Base-by-base conservation (phyloP, 78 protist genomes). In the Neovahlkampfia damariscottae region DNA sequence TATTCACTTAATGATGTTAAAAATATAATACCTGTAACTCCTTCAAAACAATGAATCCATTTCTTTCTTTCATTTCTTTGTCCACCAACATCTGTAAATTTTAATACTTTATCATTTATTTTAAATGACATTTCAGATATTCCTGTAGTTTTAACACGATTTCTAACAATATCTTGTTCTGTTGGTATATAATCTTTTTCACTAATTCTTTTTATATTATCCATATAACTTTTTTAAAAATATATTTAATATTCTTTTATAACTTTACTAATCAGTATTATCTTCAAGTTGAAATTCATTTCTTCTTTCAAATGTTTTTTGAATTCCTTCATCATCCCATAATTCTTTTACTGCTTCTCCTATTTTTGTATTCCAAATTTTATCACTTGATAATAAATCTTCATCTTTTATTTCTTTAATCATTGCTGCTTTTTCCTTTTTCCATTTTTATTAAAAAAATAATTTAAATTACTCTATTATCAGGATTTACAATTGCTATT, bases 71-170 rank as follows among this genome's bases (percentile, higher is more conserved):
- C 95, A 40, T 79, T 76, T 32, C 96, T 82, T 79, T 94, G 98
- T 28, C 98, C 98, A 38, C 96, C 98, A 6, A 94, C 95, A 50
- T 94, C 98, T 8, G 88, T 83, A 88, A 94, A 72, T 50, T 91
- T 88, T 84, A 84, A 90, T 40, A 19, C 39, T 31, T 36, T 8
- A 71, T 58, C 78, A 0, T 82, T 70, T 58, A 87, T 76, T 9
- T 9, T 29, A 58, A 94, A 94, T 40, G 67, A 69, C 31, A 84
- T 85, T 86, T 91, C 95, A 32, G 82, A 78, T 31, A 95, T 91
- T 19, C 98, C 98, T 19, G 93, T 88, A 27, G 98, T 95, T 76
- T 88, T 86, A 5, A 91, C 91, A 27, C 98, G 86, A 32, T 90
- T 62, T 40, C 89, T 89, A 62, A 95, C 91, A 8, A 95, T 80